A percentile compares a stretch with the other conserved stretches of the same genome.
Evolutionary conservation across 768 basidiomycete species (phyloP).

Genomic region (Gelatoporia subvermispora): DNA sequence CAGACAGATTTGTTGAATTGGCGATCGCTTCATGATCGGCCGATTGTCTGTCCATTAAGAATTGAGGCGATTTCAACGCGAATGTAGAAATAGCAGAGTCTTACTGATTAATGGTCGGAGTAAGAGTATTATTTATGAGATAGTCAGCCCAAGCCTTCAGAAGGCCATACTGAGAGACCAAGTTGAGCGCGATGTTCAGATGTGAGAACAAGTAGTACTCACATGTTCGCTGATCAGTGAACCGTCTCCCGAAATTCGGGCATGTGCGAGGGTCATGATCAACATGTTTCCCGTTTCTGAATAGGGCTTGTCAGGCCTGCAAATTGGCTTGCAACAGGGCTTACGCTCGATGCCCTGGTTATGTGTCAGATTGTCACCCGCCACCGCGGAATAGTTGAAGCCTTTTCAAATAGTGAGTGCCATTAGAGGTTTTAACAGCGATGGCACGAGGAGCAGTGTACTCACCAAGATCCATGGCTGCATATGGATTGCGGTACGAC

Average conservation of each 20-base stretch:
- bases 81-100: not conserved
- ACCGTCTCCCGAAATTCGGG: conserved; percentile 22
- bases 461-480: conserved; percentile 24
- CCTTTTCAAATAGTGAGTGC: not conserved
- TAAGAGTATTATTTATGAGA: conserved; percentile 14
- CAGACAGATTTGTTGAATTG: conserved; percentile 17
- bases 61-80: not conserved
- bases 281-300: conserved; percentile 31
- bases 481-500: conserved; percentile 14
- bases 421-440: not conserved
- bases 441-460: not conserved
- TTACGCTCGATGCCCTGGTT: conserved; percentile 7
- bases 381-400: conserved; percentile 6
- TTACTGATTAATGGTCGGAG: conserved; percentile 8
- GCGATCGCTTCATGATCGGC: conserved; percentile 9
- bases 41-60: not conserved
- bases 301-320: not conserved
- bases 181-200: too few species aligned
- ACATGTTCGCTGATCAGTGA: conserved; percentile 19
- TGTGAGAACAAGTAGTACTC: not conserved
- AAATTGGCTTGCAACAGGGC: conserved; percentile 2
- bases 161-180: conserved; percentile 15
- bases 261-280: conserved; percentile 24
- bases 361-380: conserved; percentile 3
- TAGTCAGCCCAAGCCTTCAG: conserved; percentile 21